Percentiles rank a stretch among this genome's conserved stretches.
Evolutionary conservation across 257 asterid genomes (phyloP).

Genomic region (Salvia rosmarinus): DNA sequence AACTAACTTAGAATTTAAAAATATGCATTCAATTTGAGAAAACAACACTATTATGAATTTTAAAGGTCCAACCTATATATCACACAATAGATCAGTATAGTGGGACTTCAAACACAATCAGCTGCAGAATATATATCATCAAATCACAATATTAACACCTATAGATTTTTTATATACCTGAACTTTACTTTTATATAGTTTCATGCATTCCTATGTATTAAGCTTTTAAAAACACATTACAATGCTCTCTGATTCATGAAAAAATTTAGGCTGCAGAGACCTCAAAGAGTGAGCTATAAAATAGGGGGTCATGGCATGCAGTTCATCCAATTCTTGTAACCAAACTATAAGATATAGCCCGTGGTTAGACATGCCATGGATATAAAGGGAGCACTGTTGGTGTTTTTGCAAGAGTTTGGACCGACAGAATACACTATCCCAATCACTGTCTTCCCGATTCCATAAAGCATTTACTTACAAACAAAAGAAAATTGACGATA

Average conservation of each 20-base stretch:
- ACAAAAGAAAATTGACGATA: neutral
- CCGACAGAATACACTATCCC: neutral
- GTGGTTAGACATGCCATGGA: neutral
- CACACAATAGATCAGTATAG: neutral
- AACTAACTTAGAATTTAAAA: neutral
- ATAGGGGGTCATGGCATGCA: neutral
- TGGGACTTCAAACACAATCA: constrained; percentile 17
- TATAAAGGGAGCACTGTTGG: neutral
- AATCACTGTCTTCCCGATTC: neutral
- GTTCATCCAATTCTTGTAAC: neutral
- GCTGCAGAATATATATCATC: neutral
- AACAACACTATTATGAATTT: neutral
- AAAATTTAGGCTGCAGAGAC: neutral
- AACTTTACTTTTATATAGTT: neutral
- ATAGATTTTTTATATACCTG: neutral
- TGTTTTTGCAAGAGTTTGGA: neutral
- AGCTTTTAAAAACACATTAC: neutral
- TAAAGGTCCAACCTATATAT: constrained; percentile 16
- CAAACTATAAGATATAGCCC: neutral
- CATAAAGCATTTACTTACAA: neutral
- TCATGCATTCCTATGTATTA: neutral
- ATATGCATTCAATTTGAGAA: constrained; percentile 1
- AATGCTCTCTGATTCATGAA: neutral
- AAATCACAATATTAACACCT: neutral
- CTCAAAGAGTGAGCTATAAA: neutral